These are phyloP conservation scores for Citrus trifoliata DNA, from an alignment of 345 rosid species.

Conservation along the genomic window DNA sequence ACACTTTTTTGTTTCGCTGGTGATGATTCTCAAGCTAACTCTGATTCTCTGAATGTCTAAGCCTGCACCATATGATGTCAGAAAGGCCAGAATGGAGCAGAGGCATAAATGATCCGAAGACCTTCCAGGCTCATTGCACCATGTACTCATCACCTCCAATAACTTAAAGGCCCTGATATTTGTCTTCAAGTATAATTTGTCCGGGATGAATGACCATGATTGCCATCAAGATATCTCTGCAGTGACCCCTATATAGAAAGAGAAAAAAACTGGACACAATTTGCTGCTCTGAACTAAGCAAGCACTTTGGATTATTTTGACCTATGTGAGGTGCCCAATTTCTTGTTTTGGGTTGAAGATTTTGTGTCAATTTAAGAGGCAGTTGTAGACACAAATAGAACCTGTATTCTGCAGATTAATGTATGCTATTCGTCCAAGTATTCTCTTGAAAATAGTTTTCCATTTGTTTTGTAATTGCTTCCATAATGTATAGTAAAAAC, in stretches of 20 bases:
- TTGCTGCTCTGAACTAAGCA: not conserved
- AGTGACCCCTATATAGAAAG: not conserved
- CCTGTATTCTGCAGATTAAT: not conserved
- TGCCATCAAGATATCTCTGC: not conserved
- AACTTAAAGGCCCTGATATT: not conserved
- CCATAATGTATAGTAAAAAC: too few relatives aligned
- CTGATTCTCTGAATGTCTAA: not conserved
- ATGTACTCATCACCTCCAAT: not conserved
- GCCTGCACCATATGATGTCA: not conserved
- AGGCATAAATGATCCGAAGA: not conserved
- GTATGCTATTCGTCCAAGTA: not conserved
- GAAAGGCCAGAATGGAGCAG: not conserved
- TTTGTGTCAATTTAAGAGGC: not conserved
- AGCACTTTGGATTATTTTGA: not conserved
- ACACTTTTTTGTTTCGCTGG: not conserved
- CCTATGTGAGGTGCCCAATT: not conserved
- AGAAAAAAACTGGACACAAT: not conserved
- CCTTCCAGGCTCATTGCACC: not conserved
- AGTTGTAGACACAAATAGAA: not conserved
- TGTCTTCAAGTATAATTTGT: not conserved
- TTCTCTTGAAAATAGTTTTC: not conserved
- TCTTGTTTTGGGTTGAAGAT: not conserved
- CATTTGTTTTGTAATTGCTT: too few relatives aligned
- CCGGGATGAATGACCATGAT: not conserved
- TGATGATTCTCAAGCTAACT: not conserved